Evolutionary conservation across 345 rosid genomes (phyloP).

Genomic region (Populus alba): DNA sequence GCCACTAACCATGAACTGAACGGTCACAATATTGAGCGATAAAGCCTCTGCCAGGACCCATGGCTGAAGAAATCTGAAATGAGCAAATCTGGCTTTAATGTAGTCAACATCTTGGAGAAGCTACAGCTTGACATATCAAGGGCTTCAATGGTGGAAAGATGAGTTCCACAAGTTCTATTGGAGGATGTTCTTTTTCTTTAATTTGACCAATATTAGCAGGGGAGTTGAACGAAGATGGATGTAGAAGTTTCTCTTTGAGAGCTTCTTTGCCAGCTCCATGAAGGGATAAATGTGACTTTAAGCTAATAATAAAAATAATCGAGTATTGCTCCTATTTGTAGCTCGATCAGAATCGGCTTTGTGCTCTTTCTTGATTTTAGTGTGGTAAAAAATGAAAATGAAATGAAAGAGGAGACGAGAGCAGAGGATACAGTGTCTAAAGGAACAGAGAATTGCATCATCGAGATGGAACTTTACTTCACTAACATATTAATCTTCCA

Average conservation of each 20-base stretch:
- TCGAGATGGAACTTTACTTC: no score
- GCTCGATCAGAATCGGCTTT: background rate
- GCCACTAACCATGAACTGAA: slow-evolving; percentile 14
- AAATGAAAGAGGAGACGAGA: no score
- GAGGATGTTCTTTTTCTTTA: background rate
- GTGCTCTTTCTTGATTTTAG: background rate
- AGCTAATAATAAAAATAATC: slow-evolving; percentile 51
- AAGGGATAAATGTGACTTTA: slow-evolving; percentile 45
- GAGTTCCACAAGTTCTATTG: slow-evolving; percentile 36
- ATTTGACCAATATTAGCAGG: slow-evolving; percentile 26
- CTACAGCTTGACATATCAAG: slow-evolving; percentile 25
- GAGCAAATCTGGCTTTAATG: slow-evolving; percentile 26
- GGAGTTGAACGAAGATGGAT: slow-evolving; percentile 35
- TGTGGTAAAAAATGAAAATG: no score
- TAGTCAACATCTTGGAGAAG: slow-evolving; percentile 20
- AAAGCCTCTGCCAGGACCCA: slow-evolving; percentile 36
- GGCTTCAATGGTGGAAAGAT: slow-evolving; percentile 28
- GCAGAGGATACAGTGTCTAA: no score
- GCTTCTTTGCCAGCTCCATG: slow-evolving; percentile 40
- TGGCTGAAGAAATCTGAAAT: slow-evolving; percentile 36
- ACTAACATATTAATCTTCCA: no score
- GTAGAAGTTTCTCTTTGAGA: slow-evolving; percentile 25
- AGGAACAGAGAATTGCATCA: no score
- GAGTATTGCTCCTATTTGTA: background rate
- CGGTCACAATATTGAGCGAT: slow-evolving; percentile 26